Evolutionary conservation across 371 early-diverging fungal genomes (phyloP), one percentile per base, ranked within the genome.

Genomic region (Batkoa obscura): DNA sequence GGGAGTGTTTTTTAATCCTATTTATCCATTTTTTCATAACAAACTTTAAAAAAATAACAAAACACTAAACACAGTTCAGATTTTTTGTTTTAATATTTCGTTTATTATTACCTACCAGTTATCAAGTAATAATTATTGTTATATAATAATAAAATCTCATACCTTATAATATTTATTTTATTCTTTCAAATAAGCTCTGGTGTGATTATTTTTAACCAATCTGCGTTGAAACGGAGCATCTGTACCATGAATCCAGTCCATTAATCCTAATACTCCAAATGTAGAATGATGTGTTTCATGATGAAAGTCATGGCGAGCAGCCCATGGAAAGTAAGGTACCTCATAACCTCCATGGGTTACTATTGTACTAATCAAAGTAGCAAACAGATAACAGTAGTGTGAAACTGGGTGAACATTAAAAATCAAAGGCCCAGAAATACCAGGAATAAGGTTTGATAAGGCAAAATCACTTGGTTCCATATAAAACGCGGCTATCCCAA

Each of bases 301-400:
- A 60, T 81, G 82, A 62, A 72, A 79, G 58, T 81, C 82, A 62
- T 81, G 82, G 47, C 60, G 67, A 60, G 75, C 63, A 30, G 72
- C 68, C 48, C 66, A 59, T 39, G 70, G 62, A 61, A 70, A 71
- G 58, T 69, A 57, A 3, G 72, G 76, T 56, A 80, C 59, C 55
- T 71, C 69, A 62, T 74, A 80, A 1, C 81, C 81, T 60, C 73
- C 74, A 61, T 80, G 81, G 0, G 71, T 70, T 62, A 74, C 72
- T 55, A 78, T 70, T 13, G 81, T 75, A 51, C 72, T 75, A 48
- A 73, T 69, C 56, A 72, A 61, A 5, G 67, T 66, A 59, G 57
- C 6, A 1, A 31, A 55, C 2, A 42, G 43, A 35, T 38, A 78
- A 10, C 72, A 55, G 58, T 67, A 63, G 60, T 73, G 57, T 8